phyloP scores from a whole-genome alignment of 805 yeast genomes.

The Candida saitoana region DNA sequence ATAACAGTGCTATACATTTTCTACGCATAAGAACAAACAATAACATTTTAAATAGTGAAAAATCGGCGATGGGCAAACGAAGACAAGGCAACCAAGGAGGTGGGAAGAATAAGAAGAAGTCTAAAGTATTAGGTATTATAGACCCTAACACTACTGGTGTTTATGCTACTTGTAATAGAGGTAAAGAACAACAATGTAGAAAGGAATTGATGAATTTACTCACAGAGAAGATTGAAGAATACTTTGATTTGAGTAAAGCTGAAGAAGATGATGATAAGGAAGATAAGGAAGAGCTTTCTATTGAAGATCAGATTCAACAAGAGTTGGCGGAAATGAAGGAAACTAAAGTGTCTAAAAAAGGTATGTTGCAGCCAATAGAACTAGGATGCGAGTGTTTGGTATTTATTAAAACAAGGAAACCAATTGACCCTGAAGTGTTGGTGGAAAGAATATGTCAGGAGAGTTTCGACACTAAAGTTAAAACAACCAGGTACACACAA shows the following conservation, averaged over 20 bases:
- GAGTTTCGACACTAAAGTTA: conserved; percentile 45
- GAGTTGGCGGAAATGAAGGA: conserved; percentile 66
- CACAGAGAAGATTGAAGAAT: conserved; percentile 33
- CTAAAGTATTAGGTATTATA: conserved; percentile 49
- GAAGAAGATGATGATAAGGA: conserved; percentile 25
- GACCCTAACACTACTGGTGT: conserved; percentile 88
- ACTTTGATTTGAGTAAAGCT: conserved; percentile 21
- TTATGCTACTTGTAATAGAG: conserved; percentile 83
- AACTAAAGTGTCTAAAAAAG: conserved; percentile 38
- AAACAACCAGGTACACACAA: conserved; percentile 69
- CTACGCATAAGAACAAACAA: no score
- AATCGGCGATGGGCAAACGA: conserved; percentile 26
- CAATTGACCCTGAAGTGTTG: conserved; percentile 73
- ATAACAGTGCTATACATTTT: no score
- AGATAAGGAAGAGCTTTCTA: conserved; percentile 38
- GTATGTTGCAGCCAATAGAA: conserved; percentile 53
- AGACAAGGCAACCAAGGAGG: conserved; percentile 14
- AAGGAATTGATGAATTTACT: conserved; percentile 64
- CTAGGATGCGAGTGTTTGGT: conserved; percentile 79
- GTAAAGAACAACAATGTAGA: conserved; percentile 73
- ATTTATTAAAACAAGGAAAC: conserved; percentile 75
- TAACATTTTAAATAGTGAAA: no score
- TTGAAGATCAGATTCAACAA: conserved; percentile 71
- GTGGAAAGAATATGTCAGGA: conserved; percentile 64
- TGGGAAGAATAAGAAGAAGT: conserved; percentile 35